Evolutionary conservation across 2,329 filamentous ascomycete species (phyloP).

Genomic region (Monilinia fructigena): DNA sequence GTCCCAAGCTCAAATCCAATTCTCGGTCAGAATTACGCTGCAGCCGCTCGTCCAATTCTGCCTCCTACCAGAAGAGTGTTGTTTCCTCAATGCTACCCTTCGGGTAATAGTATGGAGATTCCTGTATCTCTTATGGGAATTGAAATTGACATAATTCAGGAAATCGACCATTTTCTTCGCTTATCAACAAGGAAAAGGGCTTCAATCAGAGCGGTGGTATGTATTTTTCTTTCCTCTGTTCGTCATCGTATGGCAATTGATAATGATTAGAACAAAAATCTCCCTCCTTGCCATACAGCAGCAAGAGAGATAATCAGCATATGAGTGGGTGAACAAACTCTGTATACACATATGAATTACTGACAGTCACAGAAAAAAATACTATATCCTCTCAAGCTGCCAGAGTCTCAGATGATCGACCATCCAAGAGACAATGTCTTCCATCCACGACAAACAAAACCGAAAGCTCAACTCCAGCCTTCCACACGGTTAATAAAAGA

Average conservation of each 20-base stretch:
- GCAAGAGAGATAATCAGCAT: neutral
- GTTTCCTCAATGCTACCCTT: neutral
- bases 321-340: neutral
- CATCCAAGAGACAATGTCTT: neutral
- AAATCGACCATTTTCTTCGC: too few species aligned
- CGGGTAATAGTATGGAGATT: neutral
- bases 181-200: too few species aligned
- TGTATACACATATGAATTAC: neutral
- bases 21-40: neutral
- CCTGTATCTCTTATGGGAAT: too few species aligned
- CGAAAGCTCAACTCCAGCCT: neutral
- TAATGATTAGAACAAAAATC: neutral
- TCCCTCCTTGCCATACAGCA: neutral
- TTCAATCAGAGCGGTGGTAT: neutral
- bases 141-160: too few species aligned
- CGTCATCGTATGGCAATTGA: neutral
- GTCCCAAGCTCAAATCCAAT: neutral
- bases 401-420: neutral
- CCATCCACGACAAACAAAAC: neutral
- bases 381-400: neutral
- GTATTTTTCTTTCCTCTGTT: neutral
- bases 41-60: neutral
- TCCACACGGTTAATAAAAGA: too few species aligned
- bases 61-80: constrained; percentile 2
- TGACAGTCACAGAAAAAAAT: neutral